Conservation (phyloP, 2,329 filamentous ascomycete genomes). For the Trichophyton mentagrophytes region DNA sequence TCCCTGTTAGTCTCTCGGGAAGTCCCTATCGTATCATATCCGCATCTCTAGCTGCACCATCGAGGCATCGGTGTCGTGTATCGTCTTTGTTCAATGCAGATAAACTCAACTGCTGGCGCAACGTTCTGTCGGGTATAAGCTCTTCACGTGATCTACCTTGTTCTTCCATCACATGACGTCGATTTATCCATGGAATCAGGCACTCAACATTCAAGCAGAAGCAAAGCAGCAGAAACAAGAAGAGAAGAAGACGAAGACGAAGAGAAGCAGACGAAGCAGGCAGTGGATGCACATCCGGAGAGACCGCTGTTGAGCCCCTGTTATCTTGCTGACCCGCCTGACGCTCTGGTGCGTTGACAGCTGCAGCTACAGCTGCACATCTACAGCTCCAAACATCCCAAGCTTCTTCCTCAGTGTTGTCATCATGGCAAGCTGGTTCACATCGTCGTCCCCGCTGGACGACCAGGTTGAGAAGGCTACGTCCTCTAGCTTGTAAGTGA, state of each 20-base stretch:
- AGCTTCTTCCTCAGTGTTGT: slow-evolving; percentile 18
- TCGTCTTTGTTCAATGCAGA: too few relatives aligned
- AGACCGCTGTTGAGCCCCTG: background rate
- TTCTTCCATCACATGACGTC: background rate
- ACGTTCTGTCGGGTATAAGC: background rate
- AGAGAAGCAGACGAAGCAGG: background rate
- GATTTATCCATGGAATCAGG: background rate
- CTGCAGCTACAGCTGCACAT: background rate
- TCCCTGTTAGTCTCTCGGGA: background rate
- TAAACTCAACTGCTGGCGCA: too few relatives aligned
- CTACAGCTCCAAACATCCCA: background rate
- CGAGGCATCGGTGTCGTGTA: background rate
- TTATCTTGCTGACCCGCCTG: background rate
- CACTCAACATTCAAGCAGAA: background rate
- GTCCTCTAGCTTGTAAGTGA: slow-evolving; percentile 71
- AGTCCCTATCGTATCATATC: background rate
- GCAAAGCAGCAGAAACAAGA: too few relatives aligned
- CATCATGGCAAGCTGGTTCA: slow-evolving; percentile 95
- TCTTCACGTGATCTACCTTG: background rate
- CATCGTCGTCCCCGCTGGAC: slow-evolving; percentile 81
- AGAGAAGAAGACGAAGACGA: background rate
- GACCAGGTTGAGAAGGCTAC: slow-evolving; percentile 96
- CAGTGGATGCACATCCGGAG: background rate
- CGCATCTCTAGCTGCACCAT: background rate
- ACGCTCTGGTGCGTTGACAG: background rate